phyloP scores from a whole-genome alignment of 2,329 filamentous ascomycete species.

The Colletotrichum ledebouriae region DNA sequence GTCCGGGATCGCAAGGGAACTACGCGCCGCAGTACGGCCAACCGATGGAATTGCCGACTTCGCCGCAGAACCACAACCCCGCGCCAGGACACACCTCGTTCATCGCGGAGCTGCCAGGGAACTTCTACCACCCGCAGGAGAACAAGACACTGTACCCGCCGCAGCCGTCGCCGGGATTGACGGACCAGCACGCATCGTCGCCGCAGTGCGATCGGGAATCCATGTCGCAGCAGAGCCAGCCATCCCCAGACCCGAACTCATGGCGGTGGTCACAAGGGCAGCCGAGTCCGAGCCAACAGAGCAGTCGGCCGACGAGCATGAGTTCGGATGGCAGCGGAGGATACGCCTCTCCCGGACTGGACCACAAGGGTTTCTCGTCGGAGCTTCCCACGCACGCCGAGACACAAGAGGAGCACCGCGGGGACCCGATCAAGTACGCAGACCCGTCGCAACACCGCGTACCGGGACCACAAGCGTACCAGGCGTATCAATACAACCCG shows the following conservation, averaged over 20 bases:
- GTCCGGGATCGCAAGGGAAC: constrained; percentile 45
- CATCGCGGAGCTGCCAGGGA: constrained; percentile 62
- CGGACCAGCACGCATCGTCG: constrained; percentile 17
- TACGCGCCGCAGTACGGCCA: constrained; percentile 40
- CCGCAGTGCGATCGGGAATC: constrained; percentile 46
- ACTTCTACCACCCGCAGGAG: constrained; percentile 59
- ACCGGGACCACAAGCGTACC: constrained; percentile 33
- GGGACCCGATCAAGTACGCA: constrained; percentile 12
- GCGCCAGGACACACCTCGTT: constrained; percentile 43
- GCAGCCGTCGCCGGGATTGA: constrained; percentile 43
- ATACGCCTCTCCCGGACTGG: constrained; percentile 55
- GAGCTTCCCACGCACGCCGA: constrained; percentile 64
- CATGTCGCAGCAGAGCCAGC: constrained; percentile 37
- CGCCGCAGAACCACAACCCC: constrained; percentile 44
- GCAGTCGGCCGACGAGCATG: constrained; percentile 54
- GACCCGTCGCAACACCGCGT: constrained; percentile 36
- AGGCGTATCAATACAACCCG: constrained; percentile 54
- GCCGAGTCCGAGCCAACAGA: constrained; percentile 47
- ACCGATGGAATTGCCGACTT: constrained; percentile 35
- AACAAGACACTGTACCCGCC: constrained; percentile 49
- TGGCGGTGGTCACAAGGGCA: constrained; percentile 59
- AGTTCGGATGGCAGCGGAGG: constrained; percentile 50
- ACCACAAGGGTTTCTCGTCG: constrained; percentile 57
- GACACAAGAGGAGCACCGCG: constrained; percentile 59
- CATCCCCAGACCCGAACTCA: constrained; percentile 49